Base-by-base conservation (phyloP, 2,329 filamentous ascomycete genomes). In the Aspergillus arachidicola region DNA sequence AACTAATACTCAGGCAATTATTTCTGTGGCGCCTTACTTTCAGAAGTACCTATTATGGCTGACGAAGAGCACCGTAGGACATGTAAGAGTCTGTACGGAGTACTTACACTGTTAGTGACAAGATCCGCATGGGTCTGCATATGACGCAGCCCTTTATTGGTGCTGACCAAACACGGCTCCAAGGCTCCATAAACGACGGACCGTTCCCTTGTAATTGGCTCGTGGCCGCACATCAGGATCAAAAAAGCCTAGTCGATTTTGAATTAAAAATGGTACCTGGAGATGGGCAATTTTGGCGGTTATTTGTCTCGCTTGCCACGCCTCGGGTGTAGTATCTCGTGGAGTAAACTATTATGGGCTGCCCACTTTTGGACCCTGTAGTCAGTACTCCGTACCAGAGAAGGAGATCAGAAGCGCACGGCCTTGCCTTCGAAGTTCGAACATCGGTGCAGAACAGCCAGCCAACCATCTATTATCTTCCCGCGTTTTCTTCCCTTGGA, bases 131-230 rank as follows among this genome's bases (percentile, higher is more conserved):
- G n/a, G 51, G 51, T 21, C 51, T 54, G n/a, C 16, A 34, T n/a
- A 36, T 54, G 51, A 54, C 46, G 57, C 43, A 58, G 41, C 46
- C 57, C 30, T 58, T 38, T 28, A 34, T 50, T 58, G 30, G 57
- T 12, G 16, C 28, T 34, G 28, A 21, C 23, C 41, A 32, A 58
- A 58, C 41, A 58, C 56, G 56, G 56, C 28, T 58, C 28, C 10
- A 6, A 36, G 38, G 41, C 41, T 38, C 56, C 56, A 46, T 48
- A 58, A 58, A 32, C 30, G 56, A 45, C 41, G n/a, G 28, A 48
- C 21, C 6, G 16, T 34, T 38, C 28, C 10, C 56, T 41, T 45
- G 12, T 48, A 34, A 58, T 48, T 58, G 56, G 56, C 38, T 45
- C 21, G 26, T 41, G 28, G 30, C 41, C n/a, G 28, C 56, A 32